Evolutionary conservation across 495 filamentous ascomycete species (phyloP), one percentile per base, ranked within the genome.

Genomic region (Annulohypoxylon maeteangense): DNA sequence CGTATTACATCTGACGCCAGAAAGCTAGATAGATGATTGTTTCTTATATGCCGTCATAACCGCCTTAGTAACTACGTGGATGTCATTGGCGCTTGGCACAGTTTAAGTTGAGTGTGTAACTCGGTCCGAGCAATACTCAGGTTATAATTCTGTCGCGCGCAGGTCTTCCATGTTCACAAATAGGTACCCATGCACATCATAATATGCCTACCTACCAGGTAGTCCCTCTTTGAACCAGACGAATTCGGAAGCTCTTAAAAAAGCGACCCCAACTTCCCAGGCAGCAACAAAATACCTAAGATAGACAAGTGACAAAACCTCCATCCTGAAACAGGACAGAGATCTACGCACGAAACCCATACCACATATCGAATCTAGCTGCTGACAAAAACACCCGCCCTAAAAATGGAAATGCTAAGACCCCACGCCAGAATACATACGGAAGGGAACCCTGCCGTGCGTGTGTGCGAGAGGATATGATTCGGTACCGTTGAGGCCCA

Each of bases 1-100:
- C 31, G 48, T 53, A 31, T 53, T 31, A 31, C 48, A 16, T 53
- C 48, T 53, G 48, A 16, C 48, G 48, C 48, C 48, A 53, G 25
- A n/a, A 29, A 7, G 48, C 53, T 36, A 36, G 29, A 12, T 34
- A 38, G n/a, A n/a, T n/a, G n/a, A n/a, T n/a, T 56, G 16, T 16
- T 5, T 36, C 7, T 56, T 7, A 16, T 36, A 38, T 34, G 29
- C 53, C 27, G 32, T 34, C 53, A 20, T 56, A 36, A 3, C n/a
- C 53, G 32, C 31, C 16, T 56, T 56, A 56, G 22, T 36, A 56
- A 56, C 32, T 38, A 34, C 29, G 11, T 23, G 1, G 0, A n/a
- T 36, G 16, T 23, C 8, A 36, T 56, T 56, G 53, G 53, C 20
- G 53, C 32, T 56, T 56, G 27, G 53, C 53, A 36, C 7, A 16